Conservation (phyloP, 495 filamentous ascomycete species). For the Neurospora sp. region DNA sequence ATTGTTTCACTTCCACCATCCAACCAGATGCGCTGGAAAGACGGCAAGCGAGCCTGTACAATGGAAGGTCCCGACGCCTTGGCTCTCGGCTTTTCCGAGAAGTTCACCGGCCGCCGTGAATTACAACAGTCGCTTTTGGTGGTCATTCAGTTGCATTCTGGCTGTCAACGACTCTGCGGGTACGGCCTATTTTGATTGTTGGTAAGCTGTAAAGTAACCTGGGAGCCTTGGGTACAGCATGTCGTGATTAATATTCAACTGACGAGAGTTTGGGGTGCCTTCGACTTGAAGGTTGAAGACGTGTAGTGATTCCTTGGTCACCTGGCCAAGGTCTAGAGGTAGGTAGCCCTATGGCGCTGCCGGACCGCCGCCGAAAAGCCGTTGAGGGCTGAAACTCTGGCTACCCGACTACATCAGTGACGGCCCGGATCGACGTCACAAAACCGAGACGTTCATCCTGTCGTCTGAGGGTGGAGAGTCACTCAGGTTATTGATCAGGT, state of each 20-base stretch:
- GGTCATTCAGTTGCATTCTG: background rate
- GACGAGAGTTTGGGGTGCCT: background rate
- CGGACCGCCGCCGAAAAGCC: background rate
- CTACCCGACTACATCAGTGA: background rate
- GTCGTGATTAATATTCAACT: background rate
- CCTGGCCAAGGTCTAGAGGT: background rate
- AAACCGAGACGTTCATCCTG: background rate
- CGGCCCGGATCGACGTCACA: background rate
- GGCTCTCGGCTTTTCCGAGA: background rate
- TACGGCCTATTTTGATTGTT: background rate
- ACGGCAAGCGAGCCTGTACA: slow-evolving; percentile 19
- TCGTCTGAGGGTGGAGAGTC: background rate
- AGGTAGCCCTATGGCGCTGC: background rate
- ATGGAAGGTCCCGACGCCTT: slow-evolving; percentile 3
- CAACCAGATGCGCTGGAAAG: slow-evolving; percentile 20
- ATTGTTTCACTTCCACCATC: slow-evolving; percentile 11
- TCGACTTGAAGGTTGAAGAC: background rate
- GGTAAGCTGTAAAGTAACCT: background rate
- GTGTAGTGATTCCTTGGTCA: background rate
- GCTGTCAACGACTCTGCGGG: too few species aligned
- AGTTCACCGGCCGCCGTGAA: background rate
- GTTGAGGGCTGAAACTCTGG: background rate
- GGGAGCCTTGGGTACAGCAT: background rate
- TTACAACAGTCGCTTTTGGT: background rate
- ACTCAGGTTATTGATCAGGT: background rate